Percentiles rank a stretch among this genome's conserved stretches.
Conservation (phyloP, 352 stramenopile genomes). For the Phytophthora pini region DNA sequence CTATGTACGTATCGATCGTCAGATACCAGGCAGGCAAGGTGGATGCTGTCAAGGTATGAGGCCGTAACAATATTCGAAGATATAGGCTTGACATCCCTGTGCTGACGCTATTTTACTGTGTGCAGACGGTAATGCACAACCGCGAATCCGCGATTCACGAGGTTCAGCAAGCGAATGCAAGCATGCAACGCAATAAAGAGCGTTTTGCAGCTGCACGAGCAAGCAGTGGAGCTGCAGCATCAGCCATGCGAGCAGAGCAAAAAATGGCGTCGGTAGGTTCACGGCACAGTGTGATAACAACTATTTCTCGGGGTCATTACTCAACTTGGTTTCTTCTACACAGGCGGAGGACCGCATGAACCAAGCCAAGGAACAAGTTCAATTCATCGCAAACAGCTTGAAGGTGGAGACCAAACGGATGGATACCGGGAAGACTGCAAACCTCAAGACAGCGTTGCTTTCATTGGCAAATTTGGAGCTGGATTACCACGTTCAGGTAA, state of each 20-base stretch:
- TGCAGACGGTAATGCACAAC: constrained; percentile 86
- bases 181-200: constrained; percentile 91
- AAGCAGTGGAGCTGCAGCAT: constrained; percentile 84
- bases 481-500: constrained; percentile 84
- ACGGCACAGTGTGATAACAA: neutral
- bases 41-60: constrained; percentile 81
- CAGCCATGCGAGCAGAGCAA: constrained; percentile 87
- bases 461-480: constrained; percentile 80
- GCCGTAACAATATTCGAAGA: too few species aligned
- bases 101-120: neutral
- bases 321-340: neutral
- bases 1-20: constrained; percentile 89
- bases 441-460: constrained; percentile 82
- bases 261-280: constrained; percentile 83
- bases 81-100: too few species aligned
- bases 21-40: constrained; percentile 88
- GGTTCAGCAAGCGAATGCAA: constrained; percentile 89
- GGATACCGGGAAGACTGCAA: constrained; percentile 79
- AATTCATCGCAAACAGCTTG: constrained; percentile 88
- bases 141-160: constrained; percentile 86
- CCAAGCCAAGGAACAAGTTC: constrained; percentile 84
- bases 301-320: neutral
- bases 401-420: constrained; percentile 87
- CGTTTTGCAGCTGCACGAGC: constrained; percentile 83
- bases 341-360: constrained; percentile 90